Evolutionary conservation across 2,329 filamentous ascomycete species (phyloP), one percentile per base, ranked within the genome.

Genomic region (Beauveria bassiana): DNA sequence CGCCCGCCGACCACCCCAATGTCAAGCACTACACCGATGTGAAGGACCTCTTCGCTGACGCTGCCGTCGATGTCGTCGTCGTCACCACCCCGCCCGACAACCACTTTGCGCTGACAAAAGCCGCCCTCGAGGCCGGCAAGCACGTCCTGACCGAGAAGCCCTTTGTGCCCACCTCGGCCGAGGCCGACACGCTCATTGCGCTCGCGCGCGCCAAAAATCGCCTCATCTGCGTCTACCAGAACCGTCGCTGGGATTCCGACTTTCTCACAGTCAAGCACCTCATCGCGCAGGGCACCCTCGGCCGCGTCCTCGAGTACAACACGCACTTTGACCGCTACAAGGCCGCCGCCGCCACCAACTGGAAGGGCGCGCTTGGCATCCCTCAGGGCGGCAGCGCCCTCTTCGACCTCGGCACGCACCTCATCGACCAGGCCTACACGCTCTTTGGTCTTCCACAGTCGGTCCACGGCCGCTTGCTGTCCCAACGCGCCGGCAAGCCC

Each of bases 61-160:
- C 81, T 0, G 79, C 77, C 0, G 80, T 93, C 49, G 83, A 92
- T 70, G 77, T 93, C 20, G 82, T 92, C 38, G 79, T 91, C 66
- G 75, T 95, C 64, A 86, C 86, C 58, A 91, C 88, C 0, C 85
- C 88, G 0, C 90, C 90, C 0, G 81, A 87, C 64, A 86, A 84
- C 12, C 90, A 93, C 76, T 89, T 85, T 70, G 71, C 78, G 18
- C 78, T 92, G 67, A 78, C 85, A 42, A 86, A 85, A 72, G 73
- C 82, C 57, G 86, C 87, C 0, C 78, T 93, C 53, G 79, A 87
- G 70, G 78, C 82, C 10, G 86, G 87, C 67, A 93, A 93, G 77
- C 87, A 93, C 72, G 87, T 93, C 28, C 78, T 93, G 58, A 87
- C 89, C 54, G 90, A 93, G 77, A 93, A 93, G 78, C 90, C 90